Evolutionary conservation across 495 filamentous ascomycete species (phyloP).

Genomic region (Ascobolus immersus): DNA sequence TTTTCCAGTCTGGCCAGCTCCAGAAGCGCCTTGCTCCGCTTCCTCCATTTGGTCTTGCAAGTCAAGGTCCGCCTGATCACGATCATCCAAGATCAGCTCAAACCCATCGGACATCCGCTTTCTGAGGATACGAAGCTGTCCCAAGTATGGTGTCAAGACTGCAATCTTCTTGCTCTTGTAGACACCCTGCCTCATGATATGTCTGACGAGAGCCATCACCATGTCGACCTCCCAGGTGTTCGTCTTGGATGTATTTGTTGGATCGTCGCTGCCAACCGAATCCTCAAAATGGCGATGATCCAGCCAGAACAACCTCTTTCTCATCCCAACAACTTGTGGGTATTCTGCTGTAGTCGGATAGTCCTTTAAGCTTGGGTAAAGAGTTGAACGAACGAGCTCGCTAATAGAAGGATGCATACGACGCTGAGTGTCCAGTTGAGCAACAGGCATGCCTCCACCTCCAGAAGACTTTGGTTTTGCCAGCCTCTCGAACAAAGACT

Average conservation of each 20-base stretch:
- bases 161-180: slow-evolving; percentile 48
- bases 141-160: slow-evolving; percentile 50
- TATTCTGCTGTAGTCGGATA: slow-evolving; percentile 24
- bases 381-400: slow-evolving; percentile 28
- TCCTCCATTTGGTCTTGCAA: slow-evolving; percentile 14
- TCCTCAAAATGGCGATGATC: slow-evolving; percentile 35
- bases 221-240: slow-evolving; percentile 48
- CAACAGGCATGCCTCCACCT: slow-evolving; percentile 22
- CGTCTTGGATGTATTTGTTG: slow-evolving; percentile 30
- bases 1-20: slow-evolving; percentile 7
- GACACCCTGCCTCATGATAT: slow-evolving; percentile 43
- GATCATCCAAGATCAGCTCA: slow-evolving; percentile 39
- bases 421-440: slow-evolving; percentile 37
- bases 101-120: slow-evolving; percentile 25
- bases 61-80: slow-evolving; percentile 37
- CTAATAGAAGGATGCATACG: slow-evolving; percentile 57
- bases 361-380: slow-evolving; percentile 43
- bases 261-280: slow-evolving; percentile 18
- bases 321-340: slow-evolving; percentile 39
- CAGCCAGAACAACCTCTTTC: slow-evolving; percentile 44
- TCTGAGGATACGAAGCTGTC: slow-evolving; percentile 40
- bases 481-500: slow-evolving; percentile 44
- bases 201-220: slow-evolving; percentile 35
- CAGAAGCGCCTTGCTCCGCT: background rate
- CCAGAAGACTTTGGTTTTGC: slow-evolving; percentile 20